Evolutionary conservation across 345 rosid genomes (phyloP).

Genomic region (Cardamine resedifolia): DNA sequence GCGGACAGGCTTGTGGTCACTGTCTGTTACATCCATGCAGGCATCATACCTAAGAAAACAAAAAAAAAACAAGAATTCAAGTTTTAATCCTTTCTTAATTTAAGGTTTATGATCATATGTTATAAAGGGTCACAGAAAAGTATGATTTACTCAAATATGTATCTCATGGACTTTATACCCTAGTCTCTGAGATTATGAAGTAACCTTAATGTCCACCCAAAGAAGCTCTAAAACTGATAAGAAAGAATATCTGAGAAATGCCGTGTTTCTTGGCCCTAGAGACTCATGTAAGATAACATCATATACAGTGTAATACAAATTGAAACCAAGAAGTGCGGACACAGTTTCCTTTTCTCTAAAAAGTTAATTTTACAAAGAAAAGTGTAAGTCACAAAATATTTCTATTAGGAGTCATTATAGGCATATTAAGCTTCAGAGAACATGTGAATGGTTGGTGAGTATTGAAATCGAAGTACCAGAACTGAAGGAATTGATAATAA

Average conservation of each 20-base stretch:
- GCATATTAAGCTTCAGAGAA: neutral
- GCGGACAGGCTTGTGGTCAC: conserved; percentile 88
- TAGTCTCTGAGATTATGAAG: neutral
- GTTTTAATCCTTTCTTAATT: conserved; percentile 17
- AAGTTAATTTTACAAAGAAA: neutral
- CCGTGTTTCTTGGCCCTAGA: neutral
- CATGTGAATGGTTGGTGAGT: neutral
- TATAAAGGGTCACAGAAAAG: conserved; percentile 8
- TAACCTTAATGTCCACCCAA: neutral
- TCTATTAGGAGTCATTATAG: neutral
- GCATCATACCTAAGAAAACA: conserved; percentile 78
- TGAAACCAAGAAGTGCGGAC: neutral
- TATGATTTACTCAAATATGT: conserved; percentile 5
- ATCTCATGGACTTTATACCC: neutral
- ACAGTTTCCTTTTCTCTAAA: neutral
- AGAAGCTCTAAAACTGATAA: neutral
- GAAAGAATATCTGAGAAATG: neutral
- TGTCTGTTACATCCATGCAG: conserved; percentile 80
- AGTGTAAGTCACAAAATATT: neutral
- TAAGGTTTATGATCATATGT: neutral
- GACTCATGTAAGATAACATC: neutral
- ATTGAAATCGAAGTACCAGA: neutral
- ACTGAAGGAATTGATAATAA: neutral
- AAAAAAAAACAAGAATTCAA: neutral
- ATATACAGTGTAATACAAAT: too few species aligned